Evolutionary conservation across 140 eudicot species (phyloP), one percentile per base, ranked within the genome.

Genomic region (Anethum foeniculum): DNA sequence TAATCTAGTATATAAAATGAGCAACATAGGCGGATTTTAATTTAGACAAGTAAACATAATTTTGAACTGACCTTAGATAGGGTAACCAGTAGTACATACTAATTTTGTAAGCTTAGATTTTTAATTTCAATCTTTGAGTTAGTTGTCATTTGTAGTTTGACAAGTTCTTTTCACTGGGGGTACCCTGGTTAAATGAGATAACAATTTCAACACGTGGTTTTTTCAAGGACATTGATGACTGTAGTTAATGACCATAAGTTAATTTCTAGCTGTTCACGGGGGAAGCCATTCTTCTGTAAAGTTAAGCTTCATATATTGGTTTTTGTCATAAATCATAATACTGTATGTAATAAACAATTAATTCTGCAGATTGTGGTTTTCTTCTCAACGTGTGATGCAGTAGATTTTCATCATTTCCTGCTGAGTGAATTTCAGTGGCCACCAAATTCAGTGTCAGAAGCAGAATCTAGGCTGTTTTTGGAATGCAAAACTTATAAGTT

Each of bases 361-460:
- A 62, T 64, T 64, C 80, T 83, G 60, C 93, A 95, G 99, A 83
- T 95, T 82, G 99, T 94, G 87, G 96, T 92, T n/a, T 94, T 94
- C 87, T 90, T 94, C 82, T 92, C 99, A 34, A 92, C 99, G 34
- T 90, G 99, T 88, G 93, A 94, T 83, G 95, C 97, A 5, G 99
- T 94, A 52, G 97, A 95, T 85, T 95, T 90, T 84, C 99, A 92
- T 82, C 87, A 90, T 82, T 84, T 90, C 79, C 91, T 95, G 48
- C 38, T 92, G 41, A 82, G 86, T 73, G 90, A 89, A 83, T 92
- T 92, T 44, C 87, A 82, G 48, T 90, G 91, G 92, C 56, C 84
- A 15, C 85, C 88, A 34, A 86, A 76, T 58, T 79, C 79, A 0
- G 84, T 79, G 81, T 73, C 89, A 75, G 90, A 88, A 39, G 65